Percentiles rank a stretch among this genome's conserved stretches.
Conservation (phyloP, 192 early-diverging fungal species). For the Neocallimastix lanati region DNA sequence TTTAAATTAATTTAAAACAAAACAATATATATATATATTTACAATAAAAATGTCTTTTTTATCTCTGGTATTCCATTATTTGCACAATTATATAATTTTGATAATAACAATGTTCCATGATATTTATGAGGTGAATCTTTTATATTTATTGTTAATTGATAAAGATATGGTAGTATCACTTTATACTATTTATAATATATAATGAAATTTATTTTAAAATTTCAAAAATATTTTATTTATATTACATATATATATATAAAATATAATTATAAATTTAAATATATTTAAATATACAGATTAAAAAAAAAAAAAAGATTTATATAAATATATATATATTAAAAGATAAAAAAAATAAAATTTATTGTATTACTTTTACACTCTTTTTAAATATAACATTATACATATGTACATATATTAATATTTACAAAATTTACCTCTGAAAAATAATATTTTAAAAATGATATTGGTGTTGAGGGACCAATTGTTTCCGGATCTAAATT, state of each 20-base stretch:
- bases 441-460: neutral
- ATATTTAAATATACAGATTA: too few relatives aligned
- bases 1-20: too few relatives aligned
- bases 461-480: neutral
- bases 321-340: too few relatives aligned
- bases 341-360: too few relatives aligned
- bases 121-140: neutral
- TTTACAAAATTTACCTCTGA: neutral
- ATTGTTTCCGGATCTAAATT: neutral
- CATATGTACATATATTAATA: too few relatives aligned
- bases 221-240: too few relatives aligned
- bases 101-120: neutral
- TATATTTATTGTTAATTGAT: neutral
- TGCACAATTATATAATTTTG: neutral
- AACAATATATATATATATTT: neutral
- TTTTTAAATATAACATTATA: too few relatives aligned
- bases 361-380: too few relatives aligned
- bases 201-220: too few relatives aligned
- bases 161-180: neutral
- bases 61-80: neutral
- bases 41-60: neutral
- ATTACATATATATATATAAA: too few relatives aligned
- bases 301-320: too few relatives aligned
- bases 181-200: neutral
- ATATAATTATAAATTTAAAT: too few relatives aligned